These are phyloP conservation scores for Metarhizium robertsii DNA, from an alignment of 2,329 filamentous ascomycete genomes.

Conservation along the genomic window DNA sequence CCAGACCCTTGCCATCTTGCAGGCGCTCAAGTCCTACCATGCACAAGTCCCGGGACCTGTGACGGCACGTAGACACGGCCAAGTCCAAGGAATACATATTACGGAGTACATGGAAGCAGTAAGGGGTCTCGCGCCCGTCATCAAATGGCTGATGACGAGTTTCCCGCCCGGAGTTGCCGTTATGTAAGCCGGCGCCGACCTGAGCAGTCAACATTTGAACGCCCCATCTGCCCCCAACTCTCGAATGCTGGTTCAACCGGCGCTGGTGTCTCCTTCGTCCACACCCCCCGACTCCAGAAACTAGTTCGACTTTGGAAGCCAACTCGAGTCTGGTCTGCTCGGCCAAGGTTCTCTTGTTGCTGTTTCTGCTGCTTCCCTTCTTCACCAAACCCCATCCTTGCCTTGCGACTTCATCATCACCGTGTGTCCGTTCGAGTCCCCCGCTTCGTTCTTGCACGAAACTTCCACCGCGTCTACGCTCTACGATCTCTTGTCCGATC, in stretches of 20 bases:
- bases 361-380: background rate
- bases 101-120: too few relatives aligned
- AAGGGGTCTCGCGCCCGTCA: too few relatives aligned
- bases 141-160: too few relatives aligned
- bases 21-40: background rate
- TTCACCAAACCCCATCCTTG: background rate
- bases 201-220: background rate
- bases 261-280: background rate
- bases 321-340: background rate
- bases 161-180: background rate
- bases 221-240: background rate
- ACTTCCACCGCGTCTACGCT: background rate
- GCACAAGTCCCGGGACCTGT: background rate
- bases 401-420: background rate
- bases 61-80: background rate
- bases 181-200: slow-evolving; percentile 7
- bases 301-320: background rate
- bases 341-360: background rate
- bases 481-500: background rate
- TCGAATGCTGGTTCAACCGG: background rate
- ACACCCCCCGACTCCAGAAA: background rate
- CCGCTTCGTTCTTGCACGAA: background rate
- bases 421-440: background rate
- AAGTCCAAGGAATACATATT: background rate
- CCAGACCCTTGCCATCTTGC: background rate